phyloP scores from a whole-genome alignment of 1,284 basidiomycete species.

The Pseudozyma sp. region DNA sequence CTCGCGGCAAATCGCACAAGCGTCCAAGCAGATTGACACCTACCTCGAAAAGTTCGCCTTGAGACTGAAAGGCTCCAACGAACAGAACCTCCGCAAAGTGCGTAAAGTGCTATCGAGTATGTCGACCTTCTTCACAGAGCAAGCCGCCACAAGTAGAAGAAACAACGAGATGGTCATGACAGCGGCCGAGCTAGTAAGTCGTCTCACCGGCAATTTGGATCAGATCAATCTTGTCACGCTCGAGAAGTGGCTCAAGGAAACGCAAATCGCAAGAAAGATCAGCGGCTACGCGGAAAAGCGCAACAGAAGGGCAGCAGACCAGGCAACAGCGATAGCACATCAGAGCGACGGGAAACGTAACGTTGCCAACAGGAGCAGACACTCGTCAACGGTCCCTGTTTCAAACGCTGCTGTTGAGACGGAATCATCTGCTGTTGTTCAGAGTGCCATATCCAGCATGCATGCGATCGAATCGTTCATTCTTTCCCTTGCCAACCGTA shows the following conservation, averaged over 20 bases:
- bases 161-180: conserved; percentile 72
- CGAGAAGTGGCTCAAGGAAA: conserved; percentile 83
- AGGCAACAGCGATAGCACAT: conserved; percentile 36
- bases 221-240: conserved; percentile 78
- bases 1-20: conserved; percentile 74
- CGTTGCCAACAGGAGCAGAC: conserved; percentile 3
- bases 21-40: conserved; percentile 80
- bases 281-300: conserved; percentile 82
- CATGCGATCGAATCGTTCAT: conserved; percentile 88
- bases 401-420: neutral
- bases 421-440: conserved; percentile 2
- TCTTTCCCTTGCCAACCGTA: conserved; percentile 81
- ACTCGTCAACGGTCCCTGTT: neutral
- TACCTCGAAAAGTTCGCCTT: conserved; percentile 85
- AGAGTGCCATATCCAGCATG: conserved; percentile 77
- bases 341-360: neutral
- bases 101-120: conserved; percentile 47
- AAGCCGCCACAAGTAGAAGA: conserved; percentile 11
- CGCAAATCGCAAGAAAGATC: conserved; percentile 79
- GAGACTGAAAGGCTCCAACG: conserved; percentile 79
- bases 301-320: conserved; percentile 72
- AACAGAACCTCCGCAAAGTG: conserved; percentile 83
- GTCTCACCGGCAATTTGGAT: conserved; percentile 79
- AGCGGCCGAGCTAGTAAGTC: conserved; percentile 75
- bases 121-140: conserved; percentile 28